A percentile compares a stretch with the other conserved stretches of the same genome.
phyloP scores from a whole-genome alignment of 257 asterid species.

The Catharanthus roseus region DNA sequence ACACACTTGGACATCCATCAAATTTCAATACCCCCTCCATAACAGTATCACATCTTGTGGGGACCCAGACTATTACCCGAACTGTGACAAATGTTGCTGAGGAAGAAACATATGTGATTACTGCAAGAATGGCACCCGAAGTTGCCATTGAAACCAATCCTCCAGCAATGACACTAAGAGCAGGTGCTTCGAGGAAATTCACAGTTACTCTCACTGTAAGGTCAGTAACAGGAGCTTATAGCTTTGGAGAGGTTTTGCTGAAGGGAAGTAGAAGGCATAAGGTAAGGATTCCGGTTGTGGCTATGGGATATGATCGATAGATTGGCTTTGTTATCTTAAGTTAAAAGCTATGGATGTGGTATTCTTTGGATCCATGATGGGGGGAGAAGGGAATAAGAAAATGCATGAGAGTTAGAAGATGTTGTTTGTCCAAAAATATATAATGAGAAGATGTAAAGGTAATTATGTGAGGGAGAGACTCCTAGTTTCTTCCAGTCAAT shows the following conservation, averaged over 20 bases:
- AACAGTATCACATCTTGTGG: slow-evolving; percentile 81
- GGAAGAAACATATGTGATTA: slow-evolving; percentile 86
- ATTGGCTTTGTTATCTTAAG: slow-evolving; percentile 7
- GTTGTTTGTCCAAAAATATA: slow-evolving; percentile 25
- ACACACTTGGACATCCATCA: slow-evolving; percentile 81
- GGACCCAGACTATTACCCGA: slow-evolving; percentile 72
- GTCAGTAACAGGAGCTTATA: slow-evolving; percentile 66
- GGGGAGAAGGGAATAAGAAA: slow-evolving; percentile 45
- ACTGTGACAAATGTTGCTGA: slow-evolving; percentile 75
- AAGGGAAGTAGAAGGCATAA: slow-evolving; percentile 92
- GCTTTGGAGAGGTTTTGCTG: slow-evolving; percentile 84
- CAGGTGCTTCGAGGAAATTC: slow-evolving; percentile 59
- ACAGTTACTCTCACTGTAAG: slow-evolving; percentile 69
- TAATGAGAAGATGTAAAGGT: slow-evolving; percentile 40
- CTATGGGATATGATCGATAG: slow-evolving; percentile 71
- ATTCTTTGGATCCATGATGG: slow-evolving; percentile 40
- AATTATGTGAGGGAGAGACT: slow-evolving; percentile 22
- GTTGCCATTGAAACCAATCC: slow-evolving; percentile 82
- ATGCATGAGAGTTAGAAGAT: slow-evolving; percentile 32
- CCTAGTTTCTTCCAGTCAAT: slow-evolving; percentile 29
- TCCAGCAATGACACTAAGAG: slow-evolving; percentile 91
- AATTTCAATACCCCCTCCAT: slow-evolving; percentile 85
- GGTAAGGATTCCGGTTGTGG: slow-evolving; percentile 85
- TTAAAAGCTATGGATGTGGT: slow-evolving; percentile 17
- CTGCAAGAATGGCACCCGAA: slow-evolving; percentile 85